Evolutionary conservation across 2,329 filamentous ascomycete species (phyloP), one percentile per base, ranked within the genome.

Genomic region (Fusarium sp.): DNA sequence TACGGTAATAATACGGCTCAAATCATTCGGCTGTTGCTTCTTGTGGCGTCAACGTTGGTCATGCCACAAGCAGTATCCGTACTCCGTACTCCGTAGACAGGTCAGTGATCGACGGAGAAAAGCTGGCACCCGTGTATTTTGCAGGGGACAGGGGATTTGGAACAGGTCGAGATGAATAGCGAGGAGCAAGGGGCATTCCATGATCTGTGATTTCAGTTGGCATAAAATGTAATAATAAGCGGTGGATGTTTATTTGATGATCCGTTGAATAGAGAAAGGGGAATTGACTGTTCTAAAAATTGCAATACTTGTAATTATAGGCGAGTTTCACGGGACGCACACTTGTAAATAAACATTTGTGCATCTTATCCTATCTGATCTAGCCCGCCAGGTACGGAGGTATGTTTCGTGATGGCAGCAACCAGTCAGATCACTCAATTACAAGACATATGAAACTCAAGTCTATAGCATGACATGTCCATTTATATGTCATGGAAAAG

Each of bases 191-290:
- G 65, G 63, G 44, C 65, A 47, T 61, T 67, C 28, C 22, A 68
- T 68, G 63, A 62, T 38, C 65, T 50, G 26, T 68, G 63, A 61
- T 35, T 50, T 63, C 63, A 58, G 62, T 53, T 55, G 64, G 70
- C 73, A 77, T 77, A 76, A 75, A 51, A 65, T 68, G 69, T 63
- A 76, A 76, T 74, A 64, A 72, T 72, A 64, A 70, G 63, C 51
- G 55, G 66, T 70, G 73, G 67, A 66, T 67, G 61, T 61, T 54
- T 45, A 41, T 58, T 54, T 39, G 26, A 60, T 30, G 64, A 28
- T 50, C 44, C 62, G 63, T 63, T 62, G 41, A 66, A 58, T 38
- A 38, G 41, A 60, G 42, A 45, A 71, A 63, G 56, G 62, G 62
- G 62, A 57, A 63, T 57, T 68, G 61, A 32, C 48, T 32, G 47